These are phyloP conservation scores for Globisporangium apiculatum DNA, from an alignment of 352 stramenopile species.

Conservation along the genomic window DNA sequence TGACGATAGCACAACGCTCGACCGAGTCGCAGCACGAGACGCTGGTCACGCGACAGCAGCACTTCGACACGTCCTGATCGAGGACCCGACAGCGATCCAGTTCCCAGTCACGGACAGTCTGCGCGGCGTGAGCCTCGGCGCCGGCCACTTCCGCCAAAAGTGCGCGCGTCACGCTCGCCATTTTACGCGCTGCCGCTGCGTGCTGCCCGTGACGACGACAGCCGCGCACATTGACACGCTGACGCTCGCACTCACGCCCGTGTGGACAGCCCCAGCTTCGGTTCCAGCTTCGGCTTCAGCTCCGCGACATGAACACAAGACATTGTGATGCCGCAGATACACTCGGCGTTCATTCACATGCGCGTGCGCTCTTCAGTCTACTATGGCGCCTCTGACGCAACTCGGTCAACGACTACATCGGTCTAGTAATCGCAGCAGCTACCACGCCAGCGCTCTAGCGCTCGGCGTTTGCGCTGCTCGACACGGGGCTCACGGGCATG, in stretches of 20 bases:
- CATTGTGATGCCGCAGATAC: too few species aligned
- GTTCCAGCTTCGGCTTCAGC: too few species aligned
- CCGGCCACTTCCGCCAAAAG: constrained; percentile 44
- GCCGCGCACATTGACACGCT: constrained; percentile 50
- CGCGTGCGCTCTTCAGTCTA: too few species aligned
- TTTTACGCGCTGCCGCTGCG: constrained; percentile 56
- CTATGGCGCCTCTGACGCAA: too few species aligned
- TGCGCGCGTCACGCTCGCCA: constrained; percentile 40
- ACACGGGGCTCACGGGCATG: constrained; percentile 91
- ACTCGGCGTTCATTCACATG: too few species aligned
- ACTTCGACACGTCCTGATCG: neutral
- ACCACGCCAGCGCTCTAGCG: neutral
- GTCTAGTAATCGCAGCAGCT: neutral
- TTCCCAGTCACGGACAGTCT: constrained; percentile 46
- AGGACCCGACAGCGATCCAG: constrained; percentile 6
- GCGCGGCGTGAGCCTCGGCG: constrained; percentile 48
- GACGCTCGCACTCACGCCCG: constrained; percentile 25
- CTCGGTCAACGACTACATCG: neutral
- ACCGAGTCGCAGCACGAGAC: neutral
- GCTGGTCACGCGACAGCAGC: constrained; percentile 18
- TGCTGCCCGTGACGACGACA: constrained; percentile 45
- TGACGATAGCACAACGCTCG: neutral
- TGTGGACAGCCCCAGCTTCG: neutral
- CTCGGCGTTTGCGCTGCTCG: constrained; percentile 35
- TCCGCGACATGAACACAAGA: too few species aligned